Base-by-base conservation (phyloP, 108 stramenopile species). In the Conticribra guillardii region DNA sequence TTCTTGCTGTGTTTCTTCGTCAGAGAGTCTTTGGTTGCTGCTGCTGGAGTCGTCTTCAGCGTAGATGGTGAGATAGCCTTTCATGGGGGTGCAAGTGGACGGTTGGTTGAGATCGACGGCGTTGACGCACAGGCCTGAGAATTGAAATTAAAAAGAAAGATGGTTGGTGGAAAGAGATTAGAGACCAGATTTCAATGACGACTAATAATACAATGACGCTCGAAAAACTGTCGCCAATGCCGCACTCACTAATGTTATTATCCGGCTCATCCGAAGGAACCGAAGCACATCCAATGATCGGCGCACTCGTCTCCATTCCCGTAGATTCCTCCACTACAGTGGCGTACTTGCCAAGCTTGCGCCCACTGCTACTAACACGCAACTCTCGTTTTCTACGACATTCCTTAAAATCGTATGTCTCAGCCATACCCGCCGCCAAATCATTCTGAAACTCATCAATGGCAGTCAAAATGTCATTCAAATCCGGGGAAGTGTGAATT, bases 21-120 rank as follows among this genome's bases (percentile, higher is more conserved):
- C 11, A 2, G 34, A 44, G 22, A 60, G 44, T 22, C 18, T 31
- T 45, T 37, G n/a, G 60, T 19, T 37, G 60, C 21, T 60, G 22
- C n/a, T n/a, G n/a, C n/a, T n/a, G n/a, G n/a, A n/a, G 15, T 4
- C 5, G 50, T 4, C 5, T 51, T 33, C 37, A 0, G 60, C 2
- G 21, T 60, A 60, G 41, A 60, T n/a, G 34, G 60, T 60, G 14
- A 60, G 37, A 21, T 45, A 60, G 19, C 60, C 60, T 41, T 45
- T 60, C 60, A 60, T 60, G 34, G 60, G 60, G 21, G 60, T 60
- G 21, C 60, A 60, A 11, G 1, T 41, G 19, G 60, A 44, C 14
- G 34, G 41, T 60, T 44, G 19, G 1, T 16, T 18, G 24, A 60
- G 34, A 14, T 45, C 60, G 15, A 45, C 41, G 0, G 17, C 41